Percentiles rank a stretch among this genome's conserved stretches.
Evolutionary conservation across 345 rosid genomes (phyloP).

Genomic region (Eucalyptus sp.): DNA sequence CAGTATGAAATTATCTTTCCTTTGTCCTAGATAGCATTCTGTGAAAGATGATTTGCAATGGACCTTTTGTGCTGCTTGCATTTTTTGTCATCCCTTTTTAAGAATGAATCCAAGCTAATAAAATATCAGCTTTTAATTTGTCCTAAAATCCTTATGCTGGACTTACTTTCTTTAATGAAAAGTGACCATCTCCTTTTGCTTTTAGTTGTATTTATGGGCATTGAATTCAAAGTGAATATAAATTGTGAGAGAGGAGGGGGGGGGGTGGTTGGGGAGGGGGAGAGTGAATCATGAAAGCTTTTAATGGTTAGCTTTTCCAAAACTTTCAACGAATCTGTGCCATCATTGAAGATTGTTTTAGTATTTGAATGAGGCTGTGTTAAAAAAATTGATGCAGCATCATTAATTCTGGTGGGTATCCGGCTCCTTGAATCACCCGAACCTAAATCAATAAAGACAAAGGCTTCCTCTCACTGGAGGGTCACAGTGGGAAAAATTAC

Average conservation of each 20-base stretch:
- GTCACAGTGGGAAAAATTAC: neutral
- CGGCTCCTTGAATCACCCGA: neutral
- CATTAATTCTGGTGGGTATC: neutral
- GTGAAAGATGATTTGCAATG: neutral
- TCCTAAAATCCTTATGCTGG: neutral
- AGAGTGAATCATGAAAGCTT: neutral
- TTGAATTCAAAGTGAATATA: neutral
- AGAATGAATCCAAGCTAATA: neutral
- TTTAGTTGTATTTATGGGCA: neutral
- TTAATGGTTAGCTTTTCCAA: neutral
- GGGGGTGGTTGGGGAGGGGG: neutral
- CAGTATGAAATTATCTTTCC: neutral
- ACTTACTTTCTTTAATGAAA: neutral
- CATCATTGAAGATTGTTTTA: neutral
- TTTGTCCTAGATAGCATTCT: neutral
- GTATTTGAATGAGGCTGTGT: neutral
- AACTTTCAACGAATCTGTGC: neutral
- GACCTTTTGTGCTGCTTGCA: neutral
- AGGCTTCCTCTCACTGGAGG: neutral
- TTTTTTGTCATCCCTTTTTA: neutral
- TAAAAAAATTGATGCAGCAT: neutral
- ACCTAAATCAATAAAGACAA: neutral
- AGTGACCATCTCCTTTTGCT: neutral
- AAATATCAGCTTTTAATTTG: neutral
- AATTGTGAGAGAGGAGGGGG: neutral